These are phyloP conservation scores for Penicillium desertorum DNA, from an alignment of 495 filamentous ascomycete species.

Conservation along the genomic window DNA sequence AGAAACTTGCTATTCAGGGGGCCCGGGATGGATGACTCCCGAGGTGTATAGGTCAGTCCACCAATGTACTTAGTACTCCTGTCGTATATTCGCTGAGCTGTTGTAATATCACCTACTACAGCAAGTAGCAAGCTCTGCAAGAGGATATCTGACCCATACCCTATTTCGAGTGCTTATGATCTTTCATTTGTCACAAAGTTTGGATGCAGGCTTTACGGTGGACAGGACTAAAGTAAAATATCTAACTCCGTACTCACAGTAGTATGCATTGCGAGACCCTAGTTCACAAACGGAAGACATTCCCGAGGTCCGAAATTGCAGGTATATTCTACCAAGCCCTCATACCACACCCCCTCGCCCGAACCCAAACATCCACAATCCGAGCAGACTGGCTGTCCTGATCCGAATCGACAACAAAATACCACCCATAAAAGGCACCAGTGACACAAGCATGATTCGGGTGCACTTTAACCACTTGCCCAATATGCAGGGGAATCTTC, in stretches of 20 bases:
- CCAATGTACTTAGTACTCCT: neutral
- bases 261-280: neutral
- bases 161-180: too few species aligned
- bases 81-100: too few species aligned
- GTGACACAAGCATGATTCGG: slow-evolving; percentile 87
- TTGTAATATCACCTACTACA: too few species aligned
- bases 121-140: too few species aligned
- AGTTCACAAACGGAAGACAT: neutral
- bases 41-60: neutral
- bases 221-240: too few species aligned
- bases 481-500: slow-evolving; percentile 34
- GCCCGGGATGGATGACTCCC: neutral
- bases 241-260: too few species aligned
- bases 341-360: slow-evolving; percentile 28
- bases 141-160: too few species aligned
- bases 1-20: neutral
- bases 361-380: slow-evolving; percentile 69
- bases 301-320: neutral
- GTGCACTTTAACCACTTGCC: slow-evolving; percentile 64
- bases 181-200: too few species aligned
- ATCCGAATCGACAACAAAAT: slow-evolving; percentile 70
- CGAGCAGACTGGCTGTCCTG: slow-evolving; percentile 51
- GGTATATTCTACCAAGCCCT: slow-evolving; percentile 3
- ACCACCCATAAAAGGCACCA: slow-evolving; percentile 69
- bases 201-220: too few species aligned